Conservation (phyloP, 371 early-diverging fungal species). For the Mucor ambiguus region DNA sequence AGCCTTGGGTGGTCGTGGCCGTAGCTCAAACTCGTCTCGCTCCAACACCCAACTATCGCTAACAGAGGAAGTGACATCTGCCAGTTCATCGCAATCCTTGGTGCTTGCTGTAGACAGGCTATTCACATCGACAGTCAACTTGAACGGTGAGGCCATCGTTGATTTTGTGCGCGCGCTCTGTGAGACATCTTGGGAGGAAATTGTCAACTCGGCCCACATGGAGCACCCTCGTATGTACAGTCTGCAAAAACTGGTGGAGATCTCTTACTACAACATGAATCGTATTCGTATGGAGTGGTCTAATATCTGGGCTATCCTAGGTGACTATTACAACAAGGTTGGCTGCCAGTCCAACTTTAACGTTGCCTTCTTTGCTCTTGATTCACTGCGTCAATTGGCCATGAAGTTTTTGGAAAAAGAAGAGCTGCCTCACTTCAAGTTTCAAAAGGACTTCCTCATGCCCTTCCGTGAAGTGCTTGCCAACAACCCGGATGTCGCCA, state of each 20-base stretch:
- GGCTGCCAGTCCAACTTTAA: slow-evolving; percentile 87
- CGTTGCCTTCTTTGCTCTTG: slow-evolving; percentile 89
- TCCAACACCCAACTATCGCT: slow-evolving; percentile 40
- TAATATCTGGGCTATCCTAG: slow-evolving; percentile 91
- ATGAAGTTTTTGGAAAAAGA: slow-evolving; percentile 95
- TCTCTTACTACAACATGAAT: slow-evolving; percentile 96
- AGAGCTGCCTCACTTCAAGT: slow-evolving; percentile 93
- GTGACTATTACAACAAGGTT: slow-evolving; percentile 90
- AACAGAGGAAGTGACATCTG: slow-evolving; percentile 54
- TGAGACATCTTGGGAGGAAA: slow-evolving; percentile 89
- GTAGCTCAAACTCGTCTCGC: slow-evolving; percentile 26
- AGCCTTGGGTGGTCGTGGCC: slow-evolving; percentile 21
- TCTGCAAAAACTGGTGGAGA: slow-evolving; percentile 90
- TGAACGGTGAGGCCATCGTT: slow-evolving; percentile 74
- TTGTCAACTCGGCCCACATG: slow-evolving; percentile 65
- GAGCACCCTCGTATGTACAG: slow-evolving; percentile 85
- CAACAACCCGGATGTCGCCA: slow-evolving; percentile 71
- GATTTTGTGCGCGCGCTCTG: slow-evolving; percentile 90
- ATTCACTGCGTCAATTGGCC: slow-evolving; percentile 91
- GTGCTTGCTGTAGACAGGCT: slow-evolving; percentile 84
- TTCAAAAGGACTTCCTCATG: slow-evolving; percentile 93
- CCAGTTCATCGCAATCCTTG: slow-evolving; percentile 65
- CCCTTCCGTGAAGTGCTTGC: slow-evolving; percentile 89
- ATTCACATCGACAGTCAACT: slow-evolving; percentile 65
- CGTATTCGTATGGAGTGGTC: slow-evolving; percentile 98